These are phyloP conservation scores for Hypoxylon sp. DNA, from an alignment of 2,329 filamentous ascomycete genomes.

Conservation along the genomic window DNA sequence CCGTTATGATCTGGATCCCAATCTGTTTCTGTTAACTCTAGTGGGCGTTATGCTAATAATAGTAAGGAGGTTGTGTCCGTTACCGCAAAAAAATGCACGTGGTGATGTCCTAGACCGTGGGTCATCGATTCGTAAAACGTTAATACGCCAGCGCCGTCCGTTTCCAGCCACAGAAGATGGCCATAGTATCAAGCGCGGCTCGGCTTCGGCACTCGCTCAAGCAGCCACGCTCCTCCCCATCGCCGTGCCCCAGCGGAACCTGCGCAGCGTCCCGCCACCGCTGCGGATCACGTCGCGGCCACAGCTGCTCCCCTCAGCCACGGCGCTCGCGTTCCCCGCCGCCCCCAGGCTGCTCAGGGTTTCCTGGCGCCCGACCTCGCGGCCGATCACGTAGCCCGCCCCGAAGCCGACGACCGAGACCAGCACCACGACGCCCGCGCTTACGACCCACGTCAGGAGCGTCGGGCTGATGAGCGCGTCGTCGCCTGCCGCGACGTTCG, in stretches of 20 bases:
- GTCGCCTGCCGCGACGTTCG: conserved; percentile 57
- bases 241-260: conserved; percentile 67
- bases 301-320: conserved; percentile 63
- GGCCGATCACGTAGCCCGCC: conserved; percentile 76
- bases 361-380: conserved; percentile 76
- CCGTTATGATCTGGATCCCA: conserved; percentile 10
- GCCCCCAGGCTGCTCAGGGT: conserved; percentile 61
- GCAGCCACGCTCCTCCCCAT: conserved; percentile 67
- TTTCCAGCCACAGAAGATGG: too few species aligned
- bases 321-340: conserved; percentile 60
- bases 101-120: conserved; percentile 17
- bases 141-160: conserved; percentile 18
- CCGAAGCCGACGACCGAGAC: conserved; percentile 78
- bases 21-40: conserved; percentile 24
- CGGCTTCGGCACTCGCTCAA: conserved; percentile 39
- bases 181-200: conserved; percentile 16
- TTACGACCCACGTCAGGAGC: conserved; percentile 74
- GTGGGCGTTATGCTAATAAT: conserved; percentile 10
- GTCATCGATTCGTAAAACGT: conserved; percentile 40
- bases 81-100: conserved; percentile 12
- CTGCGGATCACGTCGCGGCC: conserved; percentile 68
- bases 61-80: not conserved
- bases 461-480: conserved; percentile 69
- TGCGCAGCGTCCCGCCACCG: conserved; percentile 65
- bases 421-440: conserved; percentile 76